Base-by-base conservation (phyloP, 257 asterid genomes). In the Ajuga chamaepitys region DNA sequence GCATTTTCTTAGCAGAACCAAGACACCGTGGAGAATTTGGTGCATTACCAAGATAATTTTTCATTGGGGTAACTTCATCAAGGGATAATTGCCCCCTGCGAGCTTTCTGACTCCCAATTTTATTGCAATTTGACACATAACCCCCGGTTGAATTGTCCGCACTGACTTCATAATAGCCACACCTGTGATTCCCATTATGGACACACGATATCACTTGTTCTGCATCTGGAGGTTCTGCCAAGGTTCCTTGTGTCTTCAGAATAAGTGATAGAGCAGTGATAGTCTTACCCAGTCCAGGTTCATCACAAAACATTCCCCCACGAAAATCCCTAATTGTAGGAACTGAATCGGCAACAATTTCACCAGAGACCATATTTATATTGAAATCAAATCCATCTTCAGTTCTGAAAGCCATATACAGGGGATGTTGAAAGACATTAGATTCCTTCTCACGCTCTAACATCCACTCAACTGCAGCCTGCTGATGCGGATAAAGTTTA, bases 281-380 rank as follows among this genome's bases (percentile, higher is more conserved):
- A 63, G 99, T 94, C 84, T 94, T 94, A 68, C 99, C 99, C 70
- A 94, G 74, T 71, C 97, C 97, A 83, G 99, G 97, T 71, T 90
- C 99, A 79, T 90, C 99, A 82, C 99, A 94, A 75, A 94, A 94
- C 95, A 94, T 82, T 53, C 97, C 99, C 68, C 97, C 99, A 51
- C 70, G 89, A 62, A 90, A 86, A 78, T 94, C 99, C 79, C 67
- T 79, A 28, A 83, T 53, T 14, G 75, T 77, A 44, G 96, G 96
- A 69, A 78, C 80, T 48, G 52, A 45, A 26, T 83, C 91, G 14
- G 81, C 60, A 28, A 76, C 66, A 57, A 94, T 81, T 75, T 88
- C 93, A 71, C 97, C 96, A 75, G 96, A 83, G 71, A 85, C 89
- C 64, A 67, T 66, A 78, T 88, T 86, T 58, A 94, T 62, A 80